A percentile compares a stretch with the other conserved stretches of the same genome.
phyloP scores from a whole-genome alignment of 1,139 yeast genomes.

The Sugiyamaella pinicola region DNA sequence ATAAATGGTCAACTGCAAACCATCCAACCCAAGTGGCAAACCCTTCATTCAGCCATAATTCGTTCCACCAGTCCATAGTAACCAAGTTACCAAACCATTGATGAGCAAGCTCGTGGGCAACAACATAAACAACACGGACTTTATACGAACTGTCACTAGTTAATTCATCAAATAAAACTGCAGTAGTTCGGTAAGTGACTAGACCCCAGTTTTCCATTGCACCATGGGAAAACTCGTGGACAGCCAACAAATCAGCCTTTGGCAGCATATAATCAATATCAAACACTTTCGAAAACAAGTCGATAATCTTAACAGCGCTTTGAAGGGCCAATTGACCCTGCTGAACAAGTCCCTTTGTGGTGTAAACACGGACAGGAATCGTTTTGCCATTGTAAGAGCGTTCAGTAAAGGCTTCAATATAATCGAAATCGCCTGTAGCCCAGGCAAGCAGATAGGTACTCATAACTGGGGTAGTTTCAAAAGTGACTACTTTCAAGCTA shows the following conservation, averaged over 20 bases:
- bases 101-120: conserved; percentile 80
- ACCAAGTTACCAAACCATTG: conserved; percentile 86
- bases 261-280: conserved; percentile 71
- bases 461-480: conserved; percentile 68
- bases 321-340: conserved; percentile 68
- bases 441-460: conserved; percentile 77
- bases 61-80: conserved; percentile 88
- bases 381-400: conserved; percentile 51
- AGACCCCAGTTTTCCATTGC: conserved; percentile 87
- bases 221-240: conserved; percentile 74
- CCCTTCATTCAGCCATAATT: conserved; percentile 80
- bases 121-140: conserved; percentile 75
- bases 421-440: conserved; percentile 76
- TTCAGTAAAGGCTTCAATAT: conserved; percentile 54
- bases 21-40: conserved; percentile 83
- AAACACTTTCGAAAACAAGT: conserved; percentile 64
- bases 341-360: conserved; percentile 66
- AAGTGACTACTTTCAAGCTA: conserved; percentile 44
- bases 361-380: conserved; percentile 69
- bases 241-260: conserved; percentile 72
- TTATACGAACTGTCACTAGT: conserved; percentile 55
- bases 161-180: conserved; percentile 61
- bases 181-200: conserved; percentile 72
- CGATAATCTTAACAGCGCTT: conserved; percentile 66
- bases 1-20: conserved; percentile 63